These are phyloP conservation scores for Erythrophleum fordii DNA, from an alignment of 306 rosid genomes.

Conservation along the genomic window DNA sequence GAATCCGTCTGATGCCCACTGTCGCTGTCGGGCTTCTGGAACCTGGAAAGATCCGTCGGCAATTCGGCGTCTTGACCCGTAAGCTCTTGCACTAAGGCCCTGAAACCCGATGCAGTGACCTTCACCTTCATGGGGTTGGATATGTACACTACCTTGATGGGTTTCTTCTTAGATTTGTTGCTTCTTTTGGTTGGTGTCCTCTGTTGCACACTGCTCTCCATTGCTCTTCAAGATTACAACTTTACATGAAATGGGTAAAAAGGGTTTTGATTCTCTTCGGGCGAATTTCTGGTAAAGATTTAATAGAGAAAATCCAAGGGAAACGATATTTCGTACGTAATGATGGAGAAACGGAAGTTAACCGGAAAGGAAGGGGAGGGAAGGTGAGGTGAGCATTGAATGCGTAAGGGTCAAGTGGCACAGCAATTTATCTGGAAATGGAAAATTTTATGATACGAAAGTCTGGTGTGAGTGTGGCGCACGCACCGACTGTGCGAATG, in stretches of 20 bases:
- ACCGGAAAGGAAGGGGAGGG: not conserved
- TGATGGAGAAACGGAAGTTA: conserved; percentile 29
- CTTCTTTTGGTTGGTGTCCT: conserved; percentile 38
- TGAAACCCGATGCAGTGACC: conserved; percentile 61
- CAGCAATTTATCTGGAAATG: not conserved
- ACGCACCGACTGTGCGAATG: conserved; percentile 30
- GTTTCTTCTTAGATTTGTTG: conserved; percentile 42
- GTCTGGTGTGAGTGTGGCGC: not conserved
- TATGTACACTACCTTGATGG: conserved; percentile 73
- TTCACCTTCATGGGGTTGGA: conserved; percentile 78
- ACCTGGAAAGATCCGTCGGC: conserved; percentile 63
- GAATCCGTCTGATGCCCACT: not conserved
- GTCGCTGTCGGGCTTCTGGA: not conserved
- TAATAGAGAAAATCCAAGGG: not conserved
- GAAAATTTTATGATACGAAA: not conserved
- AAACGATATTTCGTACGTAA: not conserved
- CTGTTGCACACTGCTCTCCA: conserved; percentile 48
- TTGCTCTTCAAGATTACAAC: conserved; percentile 21
- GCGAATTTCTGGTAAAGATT: conserved; percentile 15
- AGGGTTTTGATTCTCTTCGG: not conserved
- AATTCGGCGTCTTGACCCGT: conserved; percentile 74
- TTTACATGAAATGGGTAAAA: not conserved
- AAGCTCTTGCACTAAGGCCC: conserved; percentile 74
- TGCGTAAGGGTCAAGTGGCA: not conserved
- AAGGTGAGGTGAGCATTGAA: conserved; percentile 24